These are phyloP conservation scores for Myriosclerotinia duriaeana DNA, from an alignment of 2,329 filamentous ascomycete genomes.

Conservation along the genomic window DNA sequence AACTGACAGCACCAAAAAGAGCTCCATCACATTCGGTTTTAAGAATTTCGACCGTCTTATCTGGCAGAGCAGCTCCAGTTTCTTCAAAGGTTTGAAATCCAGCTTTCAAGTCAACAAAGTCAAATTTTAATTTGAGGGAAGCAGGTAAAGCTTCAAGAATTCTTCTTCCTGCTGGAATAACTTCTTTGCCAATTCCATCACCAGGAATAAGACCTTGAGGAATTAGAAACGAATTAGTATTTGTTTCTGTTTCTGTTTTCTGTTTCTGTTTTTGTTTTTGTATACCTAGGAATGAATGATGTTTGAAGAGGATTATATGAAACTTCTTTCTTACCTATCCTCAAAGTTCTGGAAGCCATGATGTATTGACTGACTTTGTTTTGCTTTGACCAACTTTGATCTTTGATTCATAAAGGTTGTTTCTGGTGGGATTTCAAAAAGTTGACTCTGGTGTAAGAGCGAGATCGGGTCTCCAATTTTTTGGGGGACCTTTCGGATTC, in stretches of 20 bases:
- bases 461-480: slow-evolving; percentile 10
- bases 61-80: slow-evolving; percentile 83
- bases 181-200: slow-evolving; percentile 97
- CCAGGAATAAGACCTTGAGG: slow-evolving; percentile 84
- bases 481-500: neutral
- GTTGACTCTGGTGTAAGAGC: neutral
- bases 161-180: slow-evolving; percentile 90
- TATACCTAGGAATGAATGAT: neutral
- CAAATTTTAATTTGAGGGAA: slow-evolving; percentile 91
- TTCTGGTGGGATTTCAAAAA: slow-evolving; percentile 10
- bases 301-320: neutral
- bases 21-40: slow-evolving; percentile 92
- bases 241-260: neutral
- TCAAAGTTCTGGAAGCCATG: slow-evolving; percentile 65
- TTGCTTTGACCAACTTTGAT: slow-evolving; percentile 17
- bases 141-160: slow-evolving; percentile 88
- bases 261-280: too few relatives aligned
- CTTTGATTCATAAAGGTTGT: too few relatives aligned
- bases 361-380: slow-evolving; percentile 29
- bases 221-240: slow-evolving; percentile 24
- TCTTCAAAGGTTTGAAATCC: slow-evolving; percentile 92
- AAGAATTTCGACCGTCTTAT: slow-evolving; percentile 85
- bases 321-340: slow-evolving; percentile 57
- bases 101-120: slow-evolving; percentile 88
- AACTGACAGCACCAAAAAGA: slow-evolving; percentile 93